Conservation (phyloP, 495 filamentous ascomycete species). For the Mytilinidion resinicola region DNA sequence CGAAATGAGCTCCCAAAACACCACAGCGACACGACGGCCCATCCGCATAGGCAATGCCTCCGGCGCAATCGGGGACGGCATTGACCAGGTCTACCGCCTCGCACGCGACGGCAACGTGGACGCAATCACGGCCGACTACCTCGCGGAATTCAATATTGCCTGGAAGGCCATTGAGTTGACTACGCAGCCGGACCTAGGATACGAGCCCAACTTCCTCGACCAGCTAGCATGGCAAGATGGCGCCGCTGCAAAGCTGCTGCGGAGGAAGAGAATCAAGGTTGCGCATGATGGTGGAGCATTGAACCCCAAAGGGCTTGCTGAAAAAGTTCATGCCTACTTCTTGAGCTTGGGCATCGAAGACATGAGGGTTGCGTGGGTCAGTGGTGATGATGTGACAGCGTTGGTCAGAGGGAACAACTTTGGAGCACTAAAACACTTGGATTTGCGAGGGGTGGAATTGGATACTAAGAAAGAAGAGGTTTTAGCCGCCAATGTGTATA, state of each 20-base stretch:
- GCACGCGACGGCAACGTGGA: slow-evolving; percentile 11
- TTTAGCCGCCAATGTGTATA: slow-evolving; percentile 16
- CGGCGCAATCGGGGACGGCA: slow-evolving; percentile 13
- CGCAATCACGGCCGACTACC: slow-evolving; percentile 18
- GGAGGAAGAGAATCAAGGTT: slow-evolving; percentile 10
- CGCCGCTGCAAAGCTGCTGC: slow-evolving; percentile 5
- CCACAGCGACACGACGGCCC: neutral
- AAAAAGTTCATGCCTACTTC: slow-evolving; percentile 10
- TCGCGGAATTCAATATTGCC: slow-evolving; percentile 21
- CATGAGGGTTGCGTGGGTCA: slow-evolving; percentile 13
- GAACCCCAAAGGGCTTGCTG: slow-evolving; percentile 9
- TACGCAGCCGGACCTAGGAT: slow-evolving; percentile 5
- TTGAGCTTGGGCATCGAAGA: slow-evolving; percentile 1
- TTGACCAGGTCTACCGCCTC: slow-evolving; percentile 17
- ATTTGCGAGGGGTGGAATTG: slow-evolving; percentile 6
- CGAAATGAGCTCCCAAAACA: neutral
- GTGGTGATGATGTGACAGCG: slow-evolving; percentile 12
- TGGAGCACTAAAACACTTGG: slow-evolving; percentile 9
- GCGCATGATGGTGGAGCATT: slow-evolving; percentile 18
- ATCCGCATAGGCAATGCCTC: slow-evolving; percentile 18
- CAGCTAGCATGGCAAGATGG: slow-evolving; percentile 18
- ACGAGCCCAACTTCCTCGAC: slow-evolving; percentile 13
- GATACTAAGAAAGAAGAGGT: neutral
- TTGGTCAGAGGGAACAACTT: slow-evolving; percentile 4
- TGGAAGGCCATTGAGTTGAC: slow-evolving; percentile 17